These are phyloP conservation scores for Lagenidium giganteum DNA, from an alignment of 352 stramenopile species.

Conservation along the genomic window DNA sequence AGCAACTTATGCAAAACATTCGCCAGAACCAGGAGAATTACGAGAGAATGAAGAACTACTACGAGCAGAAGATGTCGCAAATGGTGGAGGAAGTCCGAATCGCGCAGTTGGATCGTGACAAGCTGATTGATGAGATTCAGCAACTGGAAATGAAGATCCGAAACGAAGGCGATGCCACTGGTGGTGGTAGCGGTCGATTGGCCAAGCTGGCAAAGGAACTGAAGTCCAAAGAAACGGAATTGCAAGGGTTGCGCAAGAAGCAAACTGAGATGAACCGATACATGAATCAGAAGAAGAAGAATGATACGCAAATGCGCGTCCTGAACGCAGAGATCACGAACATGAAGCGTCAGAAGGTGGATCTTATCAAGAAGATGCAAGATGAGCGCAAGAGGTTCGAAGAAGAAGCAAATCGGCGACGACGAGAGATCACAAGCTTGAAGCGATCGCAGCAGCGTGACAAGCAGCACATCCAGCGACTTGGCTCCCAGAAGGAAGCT, in stretches of 20 bases:
- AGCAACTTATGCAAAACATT: constrained; percentile 80
- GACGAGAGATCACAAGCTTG: constrained; percentile 72
- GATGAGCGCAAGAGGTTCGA: constrained; percentile 81
- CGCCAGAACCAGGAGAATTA: constrained; percentile 78
- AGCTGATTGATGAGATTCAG: constrained; percentile 72
- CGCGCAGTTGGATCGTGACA: constrained; percentile 62
- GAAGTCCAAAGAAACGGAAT: constrained; percentile 72
- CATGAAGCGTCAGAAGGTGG: constrained; percentile 89
- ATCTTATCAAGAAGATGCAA: constrained; percentile 85
- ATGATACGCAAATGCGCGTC: constrained; percentile 78
- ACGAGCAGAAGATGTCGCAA: constrained; percentile 79
- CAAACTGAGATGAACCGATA: constrained; percentile 81
- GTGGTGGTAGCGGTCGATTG: constrained; percentile 43
- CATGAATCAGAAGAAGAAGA: constrained; percentile 84
- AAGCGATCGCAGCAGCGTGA: constrained; percentile 80
- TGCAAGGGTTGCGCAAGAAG: constrained; percentile 71
- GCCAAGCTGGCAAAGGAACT: constrained; percentile 70
- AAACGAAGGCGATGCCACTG: constrained; percentile 44
- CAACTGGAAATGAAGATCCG: constrained; percentile 60
- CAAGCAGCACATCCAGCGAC: constrained; percentile 77
- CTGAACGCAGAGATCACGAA: constrained; percentile 76
- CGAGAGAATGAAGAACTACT: constrained; percentile 76
- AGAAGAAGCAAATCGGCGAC: constrained; percentile 72
- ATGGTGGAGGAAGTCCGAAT: constrained; percentile 73
- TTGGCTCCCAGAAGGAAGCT: constrained; percentile 78